These are phyloP conservation scores for Daucus carota DNA, from an alignment of 129 eudicot species.

Conservation along the genomic window DH1_v3.0 NC_030381.2:32719001-32719500, in stretches of 20 bases:
- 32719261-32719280: constrained; percentile 49
- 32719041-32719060: constrained; percentile 69
- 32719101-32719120: constrained; percentile 36
- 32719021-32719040: constrained; percentile 31
- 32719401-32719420: neutral
- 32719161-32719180: constrained; percentile 29
- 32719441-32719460: neutral
- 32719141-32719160: constrained; percentile 32
- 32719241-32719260: constrained; percentile 44
- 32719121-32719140: constrained; percentile 29
- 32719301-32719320: constrained; percentile 44
- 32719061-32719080: constrained; percentile 91
- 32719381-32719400: neutral
- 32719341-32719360: constrained; percentile 3
- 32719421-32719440: neutral
- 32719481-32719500: constrained; percentile 10
- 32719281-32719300: constrained; percentile 33
- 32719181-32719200: constrained; percentile 40
- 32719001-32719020: neutral
- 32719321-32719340: constrained; percentile 55
- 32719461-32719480: neutral
- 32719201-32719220: constrained; percentile 67
- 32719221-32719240: constrained; percentile 33
- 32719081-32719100: constrained; percentile 97
- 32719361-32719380: neutral